Percentiles rank a stretch among this genome's conserved stretches.
phyloP scores from a whole-genome alignment of 2,329 filamentous ascomycete genomes.

The Periconia sp. region DNA sequence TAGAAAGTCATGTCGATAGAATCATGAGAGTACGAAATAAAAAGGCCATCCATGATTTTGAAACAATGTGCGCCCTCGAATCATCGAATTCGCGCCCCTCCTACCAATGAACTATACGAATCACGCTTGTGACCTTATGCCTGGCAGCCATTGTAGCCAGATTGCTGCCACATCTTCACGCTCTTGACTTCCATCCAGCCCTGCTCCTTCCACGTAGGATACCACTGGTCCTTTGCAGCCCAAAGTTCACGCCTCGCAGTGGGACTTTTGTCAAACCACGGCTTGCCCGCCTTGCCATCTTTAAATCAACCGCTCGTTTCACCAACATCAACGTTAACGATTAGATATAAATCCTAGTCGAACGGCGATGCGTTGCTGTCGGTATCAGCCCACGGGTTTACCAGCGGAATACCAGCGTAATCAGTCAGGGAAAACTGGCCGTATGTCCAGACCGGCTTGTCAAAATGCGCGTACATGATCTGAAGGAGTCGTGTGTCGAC shows the following conservation, averaged over 20 bases:
- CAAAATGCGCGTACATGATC: conserved; percentile 78
- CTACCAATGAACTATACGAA: background rate
- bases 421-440: conserved; percentile 70
- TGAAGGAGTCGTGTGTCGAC: conserved; percentile 80
- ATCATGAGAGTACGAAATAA: no score
- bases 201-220: conserved; percentile 69
- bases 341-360: conserved; percentile 76
- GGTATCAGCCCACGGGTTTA: conserved; percentile 69
- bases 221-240: conserved; percentile 69
- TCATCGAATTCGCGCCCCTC: background rate
- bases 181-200: conserved; percentile 72
- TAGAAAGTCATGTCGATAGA: no score
- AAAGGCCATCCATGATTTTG: background rate
- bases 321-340: conserved; percentile 77
- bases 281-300: conserved; percentile 74
- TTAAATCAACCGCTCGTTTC: conserved; percentile 85
- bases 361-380: conserved; percentile 71
- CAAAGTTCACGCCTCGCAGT: conserved; percentile 80
- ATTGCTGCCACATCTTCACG: conserved; percentile 63
- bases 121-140: conserved; percentile 9
- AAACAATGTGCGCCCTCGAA: no score
- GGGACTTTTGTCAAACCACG: conserved; percentile 74
- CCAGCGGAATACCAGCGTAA: conserved; percentile 69
- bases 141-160: conserved; percentile 55
- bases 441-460: conserved; percentile 70